Conservation (phyloP, 2,329 filamentous ascomycete genomes). For the Sporothrix sp. region DNA sequence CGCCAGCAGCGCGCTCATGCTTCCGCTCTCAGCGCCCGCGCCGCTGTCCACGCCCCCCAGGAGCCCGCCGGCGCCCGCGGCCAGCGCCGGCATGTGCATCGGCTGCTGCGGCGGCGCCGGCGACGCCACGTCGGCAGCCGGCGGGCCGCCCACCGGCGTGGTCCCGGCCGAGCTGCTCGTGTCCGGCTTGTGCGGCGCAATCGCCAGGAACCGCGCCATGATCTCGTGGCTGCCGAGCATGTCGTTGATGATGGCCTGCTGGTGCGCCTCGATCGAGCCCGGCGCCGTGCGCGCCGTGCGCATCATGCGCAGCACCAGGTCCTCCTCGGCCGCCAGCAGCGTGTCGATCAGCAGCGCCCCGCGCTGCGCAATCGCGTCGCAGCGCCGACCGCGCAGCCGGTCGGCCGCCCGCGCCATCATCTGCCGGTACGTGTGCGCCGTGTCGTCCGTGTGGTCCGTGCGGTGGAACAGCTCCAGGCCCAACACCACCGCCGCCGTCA, state of each 20-base stretch:
- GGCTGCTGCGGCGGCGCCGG: not conserved
- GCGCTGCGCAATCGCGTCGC: conserved; percentile 16
- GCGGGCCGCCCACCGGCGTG: not conserved
- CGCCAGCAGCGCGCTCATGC: not conserved
- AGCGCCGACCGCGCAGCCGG: conserved; percentile 13
- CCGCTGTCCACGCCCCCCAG: too few species aligned
- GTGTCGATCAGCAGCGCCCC: conserved; percentile 17
- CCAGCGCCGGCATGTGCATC: not conserved
- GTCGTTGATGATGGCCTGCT: conserved; percentile 16
- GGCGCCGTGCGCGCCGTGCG: conserved; percentile 4
- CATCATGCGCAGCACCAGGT: conserved; percentile 17
- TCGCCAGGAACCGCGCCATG: conserved; percentile 14
- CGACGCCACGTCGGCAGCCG: not conserved
- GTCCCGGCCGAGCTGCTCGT: not conserved
- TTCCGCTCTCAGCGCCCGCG: not conserved
- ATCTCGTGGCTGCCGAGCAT: conserved; percentile 17
- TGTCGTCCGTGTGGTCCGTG: conserved; percentile 14
- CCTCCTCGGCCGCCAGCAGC: conserved; percentile 17
- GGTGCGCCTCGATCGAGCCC: conserved; percentile 2
- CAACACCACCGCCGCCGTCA: conserved; percentile 18
- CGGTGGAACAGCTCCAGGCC: conserved; percentile 20
- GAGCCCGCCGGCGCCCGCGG: not conserved
- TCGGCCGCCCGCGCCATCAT: conserved; percentile 12
- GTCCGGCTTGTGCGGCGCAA: conserved; percentile 1
- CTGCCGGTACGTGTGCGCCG: conserved; percentile 15